Base-by-base conservation (phyloP, 306 rosid genomes). In the Gillenia trifoliata region DNA sequence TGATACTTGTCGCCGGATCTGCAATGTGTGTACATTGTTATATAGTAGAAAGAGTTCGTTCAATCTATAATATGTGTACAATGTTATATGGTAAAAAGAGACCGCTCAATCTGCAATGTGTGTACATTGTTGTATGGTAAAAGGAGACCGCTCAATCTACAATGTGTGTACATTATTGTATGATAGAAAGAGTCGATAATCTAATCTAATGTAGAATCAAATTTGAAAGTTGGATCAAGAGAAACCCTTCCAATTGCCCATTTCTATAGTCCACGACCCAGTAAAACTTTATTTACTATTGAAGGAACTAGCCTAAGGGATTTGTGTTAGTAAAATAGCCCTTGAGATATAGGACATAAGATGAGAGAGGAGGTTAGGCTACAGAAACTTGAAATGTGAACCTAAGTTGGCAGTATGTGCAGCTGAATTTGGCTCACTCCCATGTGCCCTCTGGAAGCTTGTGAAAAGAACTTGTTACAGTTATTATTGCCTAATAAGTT, bases 341-440 rank as follows among this genome's bases (percentile, higher is more conserved):
- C 49, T 45, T 41, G 19, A 23, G 50, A 41, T n/a, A 38, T 17
- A 16, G 4, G 72, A 55, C 12, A 62, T 19, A 60, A 75, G 30
- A 38, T 20, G 54, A 57, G 38, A 38, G 61, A 8, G 67, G 61
- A 8, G 67, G 59, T 8, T 11, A 70, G 30, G 43, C 64, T 75
- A 76, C 78, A 81, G 75, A 45, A 30, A 71, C 84, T 81, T 69
- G 84, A 76, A 76, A 71, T 81, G 84, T 81, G 84, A 64, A 71
- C 84, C 77, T 22, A 19, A 33, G 49, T 66, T 81, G 84, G 78
- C 78, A 43, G 31, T 60, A 45, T 81, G 28, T 75, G 56, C 43
- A 41, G 59, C 80, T 7, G 28, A 70, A 70, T 38, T 80, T 75
- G 76, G 80, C 79, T 33, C 64, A 43, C 66, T 72, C 66, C 82